Evolutionary conservation across 2,329 filamentous ascomycete species (phyloP).

Genomic region (Colletotrichum trifolii): DNA sequence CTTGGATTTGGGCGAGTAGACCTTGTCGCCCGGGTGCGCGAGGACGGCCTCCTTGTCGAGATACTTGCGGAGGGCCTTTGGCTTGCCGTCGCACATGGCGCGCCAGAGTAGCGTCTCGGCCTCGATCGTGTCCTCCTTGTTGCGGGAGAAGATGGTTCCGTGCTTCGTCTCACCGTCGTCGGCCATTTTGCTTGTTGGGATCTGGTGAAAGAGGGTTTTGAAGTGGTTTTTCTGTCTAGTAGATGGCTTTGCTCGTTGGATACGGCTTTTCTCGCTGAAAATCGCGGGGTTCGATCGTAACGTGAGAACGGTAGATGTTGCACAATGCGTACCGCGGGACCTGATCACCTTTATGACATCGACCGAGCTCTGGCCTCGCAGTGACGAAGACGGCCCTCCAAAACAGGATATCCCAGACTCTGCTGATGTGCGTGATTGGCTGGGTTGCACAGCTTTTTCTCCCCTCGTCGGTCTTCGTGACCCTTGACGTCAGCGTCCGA

Average conservation of each 20-base stretch:
- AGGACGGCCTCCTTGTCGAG: slow-evolving; percentile 48
- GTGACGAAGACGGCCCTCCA: slow-evolving; percentile 26
- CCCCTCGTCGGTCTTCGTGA: not conserved
- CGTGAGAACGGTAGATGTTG: not conserved
- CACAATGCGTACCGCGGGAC: not conserved
- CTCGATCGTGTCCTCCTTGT: slow-evolving; percentile 49
- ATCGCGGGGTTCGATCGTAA: not conserved
- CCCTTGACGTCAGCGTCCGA: slow-evolving; percentile 34
- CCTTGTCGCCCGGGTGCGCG: slow-evolving; percentile 44
- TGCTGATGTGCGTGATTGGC: slow-evolving; percentile 21
- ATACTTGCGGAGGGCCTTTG: slow-evolving; percentile 47
- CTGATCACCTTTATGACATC: slow-evolving; percentile 31
- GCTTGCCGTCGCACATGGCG: slow-evolving; percentile 46
- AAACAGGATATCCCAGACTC: slow-evolving; percentile 31
- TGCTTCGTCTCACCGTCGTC: slow-evolving; percentile 25
- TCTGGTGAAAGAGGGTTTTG: not conserved
- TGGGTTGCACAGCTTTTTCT: not conserved
- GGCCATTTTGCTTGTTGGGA: slow-evolving; percentile 9
- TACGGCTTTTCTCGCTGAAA: not conserved
- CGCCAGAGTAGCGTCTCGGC: slow-evolving; percentile 49
- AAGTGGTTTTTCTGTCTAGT: not conserved
- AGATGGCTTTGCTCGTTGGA: not conserved
- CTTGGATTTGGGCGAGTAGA: slow-evolving; percentile 46
- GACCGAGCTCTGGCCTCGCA: slow-evolving; percentile 27
- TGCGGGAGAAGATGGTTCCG: slow-evolving; percentile 46